Percentiles rank a stretch among this genome's conserved stretches.
phyloP scores from a whole-genome alignment of 2,329 filamentous ascomycete genomes.

The Cladobotryum protrusum region DNA sequence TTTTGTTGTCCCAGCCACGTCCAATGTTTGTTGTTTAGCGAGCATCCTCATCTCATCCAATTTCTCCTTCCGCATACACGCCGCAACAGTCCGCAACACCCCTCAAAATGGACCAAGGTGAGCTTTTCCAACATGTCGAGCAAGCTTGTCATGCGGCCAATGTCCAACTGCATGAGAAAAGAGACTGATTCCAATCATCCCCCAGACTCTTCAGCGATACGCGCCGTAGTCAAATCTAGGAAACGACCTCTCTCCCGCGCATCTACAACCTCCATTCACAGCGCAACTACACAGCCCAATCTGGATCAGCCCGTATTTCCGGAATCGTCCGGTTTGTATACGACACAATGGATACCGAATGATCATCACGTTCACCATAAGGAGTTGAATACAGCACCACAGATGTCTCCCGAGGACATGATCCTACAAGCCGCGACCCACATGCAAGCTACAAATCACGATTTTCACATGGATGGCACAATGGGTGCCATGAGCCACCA shows the following conservation, averaged over 20 bases:
- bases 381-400: conserved; percentile 36
- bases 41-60: conserved; percentile 17
- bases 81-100: conserved; percentile 22
- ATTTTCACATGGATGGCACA: conserved; percentile 43
- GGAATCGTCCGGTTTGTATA: conserved; percentile 39
- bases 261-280: conserved; percentile 52
- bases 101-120: conserved; percentile 32
- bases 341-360: conserved; percentile 44
- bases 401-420: conserved; percentile 53
- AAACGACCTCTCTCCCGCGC: conserved; percentile 49
- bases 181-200: background rate
- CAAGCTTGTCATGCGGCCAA: background rate
- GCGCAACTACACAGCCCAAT: conserved; percentile 44
- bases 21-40: conserved; percentile 37
- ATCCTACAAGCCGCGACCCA: conserved; percentile 53
- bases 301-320: conserved; percentile 42
- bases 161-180: background rate
- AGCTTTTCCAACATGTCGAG: conserved; percentile 13
- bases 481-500: conserved; percentile 39
- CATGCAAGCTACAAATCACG: conserved; percentile 46
- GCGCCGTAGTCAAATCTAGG: conserved; percentile 34
- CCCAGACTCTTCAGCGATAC: conserved; percentile 25
- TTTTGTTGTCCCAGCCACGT: conserved; percentile 24
- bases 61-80: conserved; percentile 24
- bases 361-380: conserved; percentile 39